phyloP scores from a whole-genome alignment of 495 filamentous ascomycete genomes.

The Stereocaulon alpinum region DNA sequence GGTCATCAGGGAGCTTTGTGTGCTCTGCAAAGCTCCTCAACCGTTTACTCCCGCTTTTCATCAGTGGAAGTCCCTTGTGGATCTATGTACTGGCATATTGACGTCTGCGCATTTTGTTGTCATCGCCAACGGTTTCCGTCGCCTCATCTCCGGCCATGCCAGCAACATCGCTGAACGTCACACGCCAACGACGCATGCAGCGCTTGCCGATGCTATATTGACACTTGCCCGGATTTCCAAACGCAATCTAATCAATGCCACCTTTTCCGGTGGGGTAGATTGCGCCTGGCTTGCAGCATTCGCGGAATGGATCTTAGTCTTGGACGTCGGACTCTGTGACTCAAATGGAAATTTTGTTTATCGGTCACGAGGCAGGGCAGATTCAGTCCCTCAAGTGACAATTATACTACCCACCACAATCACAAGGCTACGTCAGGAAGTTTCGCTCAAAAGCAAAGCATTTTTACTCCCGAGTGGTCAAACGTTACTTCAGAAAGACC shows the following conservation, averaged over 20 bases:
- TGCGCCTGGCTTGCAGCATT: slow-evolving; percentile 15
- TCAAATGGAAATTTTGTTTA: neutral
- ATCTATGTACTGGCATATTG: slow-evolving; percentile 6
- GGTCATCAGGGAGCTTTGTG: slow-evolving; percentile 6
- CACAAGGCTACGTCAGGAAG: neutral
- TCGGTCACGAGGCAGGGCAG: neutral
- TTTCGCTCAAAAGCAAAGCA: neutral
- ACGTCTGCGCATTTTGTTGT: neutral
- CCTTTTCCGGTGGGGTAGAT: slow-evolving; percentile 8
- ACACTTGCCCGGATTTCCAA: slow-evolving; percentile 3
- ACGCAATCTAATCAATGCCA: neutral
- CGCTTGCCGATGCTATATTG: slow-evolving; percentile 6
- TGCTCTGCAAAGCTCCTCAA: slow-evolving; percentile 4
- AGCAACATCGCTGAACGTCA: neutral
- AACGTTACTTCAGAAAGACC: neutral
- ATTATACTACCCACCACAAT: neutral
- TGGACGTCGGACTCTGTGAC: slow-evolving; percentile 5
- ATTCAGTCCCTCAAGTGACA: neutral
- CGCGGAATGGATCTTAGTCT: slow-evolving; percentile 11
- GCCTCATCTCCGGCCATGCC: neutral
- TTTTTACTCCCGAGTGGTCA: neutral
- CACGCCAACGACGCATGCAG: neutral
- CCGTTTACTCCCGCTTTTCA: slow-evolving; percentile 8
- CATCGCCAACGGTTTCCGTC: slow-evolving; percentile 3
- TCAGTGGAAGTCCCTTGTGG: slow-evolving; percentile 10